Conservation (phyloP, 352 stramenopile species). For the Globisporangium heterothallicum region DNA sequence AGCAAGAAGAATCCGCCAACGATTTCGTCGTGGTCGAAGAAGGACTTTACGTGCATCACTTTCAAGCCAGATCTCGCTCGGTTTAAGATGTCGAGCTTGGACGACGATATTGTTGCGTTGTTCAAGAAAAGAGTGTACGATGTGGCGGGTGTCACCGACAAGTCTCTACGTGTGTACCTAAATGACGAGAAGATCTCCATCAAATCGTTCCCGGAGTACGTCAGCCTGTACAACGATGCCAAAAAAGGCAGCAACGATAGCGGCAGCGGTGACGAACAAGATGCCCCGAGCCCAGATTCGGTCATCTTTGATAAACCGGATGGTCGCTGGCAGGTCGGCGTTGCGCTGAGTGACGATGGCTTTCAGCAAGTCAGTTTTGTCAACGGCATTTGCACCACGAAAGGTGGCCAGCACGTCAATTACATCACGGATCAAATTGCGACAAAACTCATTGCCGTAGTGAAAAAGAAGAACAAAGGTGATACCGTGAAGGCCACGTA, state of each 20-base stretch:
- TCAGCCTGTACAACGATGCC: conserved; percentile 79
- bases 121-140: conserved; percentile 98
- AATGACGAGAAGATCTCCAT: conserved; percentile 92
- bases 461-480: conserved; percentile 94
- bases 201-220: conserved; percentile 93
- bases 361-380: conserved; percentile 98
- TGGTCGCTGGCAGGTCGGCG: conserved; percentile 91
- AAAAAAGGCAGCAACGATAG: conserved; percentile 17
- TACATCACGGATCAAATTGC: conserved; percentile 90
- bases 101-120: conserved; percentile 92
- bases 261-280: conserved; percentile 12
- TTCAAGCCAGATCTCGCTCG: conserved; percentile 94
- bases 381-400: conserved; percentile 96
- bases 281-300: conserved; percentile 21
- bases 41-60: conserved; percentile 94
- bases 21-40: conserved; percentile 77
- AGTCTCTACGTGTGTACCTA: conserved; percentile 89
- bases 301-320: conserved; percentile 93
- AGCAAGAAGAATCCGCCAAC: conserved; percentile 79
- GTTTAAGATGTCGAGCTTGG: conserved; percentile 91
- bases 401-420: conserved; percentile 95
- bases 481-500: conserved; percentile 92
- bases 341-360: conserved; percentile 89
- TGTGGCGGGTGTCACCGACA: conserved; percentile 93
- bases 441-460: conserved; percentile 83